Conservation (phyloP, 257 asterid species). For the Apocynum venetum region DNA sequence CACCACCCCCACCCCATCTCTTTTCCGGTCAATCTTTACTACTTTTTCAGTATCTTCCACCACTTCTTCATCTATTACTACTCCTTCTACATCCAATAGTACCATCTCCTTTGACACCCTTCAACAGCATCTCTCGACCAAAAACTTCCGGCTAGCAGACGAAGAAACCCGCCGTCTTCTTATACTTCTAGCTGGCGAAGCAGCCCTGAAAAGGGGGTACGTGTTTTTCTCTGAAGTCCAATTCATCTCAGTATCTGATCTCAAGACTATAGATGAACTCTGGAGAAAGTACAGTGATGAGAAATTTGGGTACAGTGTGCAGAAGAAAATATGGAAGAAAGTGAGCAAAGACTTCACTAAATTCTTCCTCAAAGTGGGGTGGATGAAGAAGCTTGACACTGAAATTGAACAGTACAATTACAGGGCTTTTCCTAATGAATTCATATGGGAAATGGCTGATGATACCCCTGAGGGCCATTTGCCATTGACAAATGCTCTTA, state of each 20-base stretch:
- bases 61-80: conserved; percentile 31
- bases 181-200: conserved; percentile 80
- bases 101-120: conserved; percentile 51
- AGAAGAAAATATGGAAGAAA: conserved; percentile 63
- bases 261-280: conserved; percentile 56
- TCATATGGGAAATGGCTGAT: conserved; percentile 63
- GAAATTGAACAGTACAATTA: conserved; percentile 80
- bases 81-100: conserved; percentile 21
- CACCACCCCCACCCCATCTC: conserved; percentile 17
- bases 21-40: conserved; percentile 21
- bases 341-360: conserved; percentile 49
- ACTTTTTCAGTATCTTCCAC: conserved; percentile 26
- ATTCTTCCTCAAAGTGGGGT: conserved; percentile 60
- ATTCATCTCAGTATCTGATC: conserved; percentile 53
- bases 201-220: conserved; percentile 69
- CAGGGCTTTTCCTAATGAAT: conserved; percentile 74
- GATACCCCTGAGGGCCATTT: conserved; percentile 70
- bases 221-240: conserved; percentile 92
- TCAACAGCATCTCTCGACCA: conserved; percentile 36
- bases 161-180: conserved; percentile 92
- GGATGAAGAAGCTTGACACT: conserved; percentile 83
- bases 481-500: conserved; percentile 82
- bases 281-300: conserved; percentile 62
- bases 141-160: conserved; percentile 75
- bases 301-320: conserved; percentile 81